Conservation (phyloP, 371 early-diverging fungal species). For the Lichtheimia corymbifera region DNA sequence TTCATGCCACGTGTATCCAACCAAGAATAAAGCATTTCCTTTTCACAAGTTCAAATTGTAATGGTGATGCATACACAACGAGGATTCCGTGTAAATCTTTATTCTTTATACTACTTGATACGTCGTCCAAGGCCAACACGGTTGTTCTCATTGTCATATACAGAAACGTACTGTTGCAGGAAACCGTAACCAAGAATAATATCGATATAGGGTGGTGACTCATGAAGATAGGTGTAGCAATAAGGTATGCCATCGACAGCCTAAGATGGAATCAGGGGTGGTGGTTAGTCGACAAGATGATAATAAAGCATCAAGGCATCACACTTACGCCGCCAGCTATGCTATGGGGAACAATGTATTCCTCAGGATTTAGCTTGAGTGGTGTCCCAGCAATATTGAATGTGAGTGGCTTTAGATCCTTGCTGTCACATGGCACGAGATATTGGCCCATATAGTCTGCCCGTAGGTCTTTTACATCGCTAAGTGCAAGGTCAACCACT, state of each 20-base stretch:
- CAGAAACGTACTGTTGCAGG: slow-evolving; percentile 43
- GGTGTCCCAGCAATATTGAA: slow-evolving; percentile 23
- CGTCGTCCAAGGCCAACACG: slow-evolving; percentile 36
- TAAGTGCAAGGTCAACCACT: slow-evolving; percentile 20
- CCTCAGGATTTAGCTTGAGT: slow-evolving; percentile 23
- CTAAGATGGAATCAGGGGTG: no score
- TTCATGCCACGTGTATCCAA: no score
- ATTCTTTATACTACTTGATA: neutral
- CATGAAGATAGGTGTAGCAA: slow-evolving; percentile 44
- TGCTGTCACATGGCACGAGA: slow-evolving; percentile 33
- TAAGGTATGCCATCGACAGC: neutral
- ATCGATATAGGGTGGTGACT: slow-evolving; percentile 36
- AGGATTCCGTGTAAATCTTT: neutral
- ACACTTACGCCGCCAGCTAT: slow-evolving; percentile 29
- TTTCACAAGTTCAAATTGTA: no score
- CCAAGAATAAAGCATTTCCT: no score
- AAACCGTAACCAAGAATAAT: slow-evolving; percentile 50
- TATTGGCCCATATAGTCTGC: slow-evolving; percentile 30
- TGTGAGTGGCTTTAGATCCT: slow-evolving; percentile 23
- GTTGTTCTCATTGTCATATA: slow-evolving; percentile 39
- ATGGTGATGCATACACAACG: neutral
- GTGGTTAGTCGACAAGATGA: no score
- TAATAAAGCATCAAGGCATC: neutral
- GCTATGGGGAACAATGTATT: slow-evolving; percentile 29
- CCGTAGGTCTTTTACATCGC: slow-evolving; percentile 14